These are phyloP conservation scores for Phialophora macrospora DNA, from an alignment of 2,329 filamentous ascomycete genomes.

Conservation along the genomic window DNA sequence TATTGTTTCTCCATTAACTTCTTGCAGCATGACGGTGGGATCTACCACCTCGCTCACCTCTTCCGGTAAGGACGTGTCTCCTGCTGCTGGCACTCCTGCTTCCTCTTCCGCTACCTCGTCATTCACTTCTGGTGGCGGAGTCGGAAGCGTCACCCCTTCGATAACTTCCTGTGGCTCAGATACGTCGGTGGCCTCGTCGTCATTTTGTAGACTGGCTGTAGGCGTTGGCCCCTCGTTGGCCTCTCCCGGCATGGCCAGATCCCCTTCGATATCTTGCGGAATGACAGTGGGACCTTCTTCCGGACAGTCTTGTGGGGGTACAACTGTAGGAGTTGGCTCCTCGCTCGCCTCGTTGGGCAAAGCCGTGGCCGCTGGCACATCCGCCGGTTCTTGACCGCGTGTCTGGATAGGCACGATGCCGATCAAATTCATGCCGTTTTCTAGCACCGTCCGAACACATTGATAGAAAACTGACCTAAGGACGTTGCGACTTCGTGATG, in stretches of 20 bases:
- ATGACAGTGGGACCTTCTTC: neutral
- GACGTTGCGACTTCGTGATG: neutral
- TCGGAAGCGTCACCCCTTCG: neutral
- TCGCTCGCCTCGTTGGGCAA: neutral
- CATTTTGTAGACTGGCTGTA: neutral
- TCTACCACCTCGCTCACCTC: neutral
- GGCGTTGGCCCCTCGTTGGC: neutral
- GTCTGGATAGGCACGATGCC: constrained; percentile 1
- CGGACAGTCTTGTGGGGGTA: neutral
- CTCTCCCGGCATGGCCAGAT: neutral
- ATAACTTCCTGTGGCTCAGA: neutral
- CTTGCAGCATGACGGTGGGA: neutral
- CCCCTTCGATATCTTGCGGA: neutral
- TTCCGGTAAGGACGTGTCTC: neutral
- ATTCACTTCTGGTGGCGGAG: neutral
- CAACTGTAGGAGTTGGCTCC: neutral
- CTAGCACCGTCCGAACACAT: constrained; percentile 1
- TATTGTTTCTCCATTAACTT: neutral
- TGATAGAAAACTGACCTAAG: constrained; percentile 7
- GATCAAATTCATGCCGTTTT: constrained; percentile 2
- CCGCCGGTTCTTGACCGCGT: neutral
- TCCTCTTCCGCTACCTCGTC: neutral
- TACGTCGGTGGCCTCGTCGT: neutral
- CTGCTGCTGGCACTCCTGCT: neutral
- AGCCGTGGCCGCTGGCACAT: neutral